These are phyloP conservation scores for Amanita inopinata DNA, from an alignment of 768 basidiomycete genomes.

Conservation along the genomic window DNA sequence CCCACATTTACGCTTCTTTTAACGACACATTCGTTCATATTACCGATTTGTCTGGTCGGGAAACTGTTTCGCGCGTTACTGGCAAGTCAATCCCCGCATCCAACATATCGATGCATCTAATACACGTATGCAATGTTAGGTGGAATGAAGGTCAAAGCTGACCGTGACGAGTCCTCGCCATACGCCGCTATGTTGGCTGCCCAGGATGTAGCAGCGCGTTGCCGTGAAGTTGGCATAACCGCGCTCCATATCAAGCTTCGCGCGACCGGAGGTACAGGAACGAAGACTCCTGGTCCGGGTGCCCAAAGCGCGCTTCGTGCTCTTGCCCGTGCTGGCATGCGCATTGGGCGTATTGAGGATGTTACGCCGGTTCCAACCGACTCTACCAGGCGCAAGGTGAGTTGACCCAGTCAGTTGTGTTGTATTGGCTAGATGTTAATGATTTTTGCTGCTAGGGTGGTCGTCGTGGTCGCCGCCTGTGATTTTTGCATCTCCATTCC, in stretches of 20 bases:
- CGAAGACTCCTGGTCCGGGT: constrained; percentile 98
- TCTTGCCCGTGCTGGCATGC: constrained; percentile 96
- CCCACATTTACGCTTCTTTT: constrained; percentile 98
- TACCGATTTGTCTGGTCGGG: constrained; percentile 97
- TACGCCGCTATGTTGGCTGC: constrained; percentile 98
- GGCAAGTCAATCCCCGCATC: constrained; percentile 37
- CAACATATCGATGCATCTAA: no score
- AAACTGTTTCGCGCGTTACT: constrained; percentile 98
- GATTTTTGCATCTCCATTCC: constrained; percentile 20
- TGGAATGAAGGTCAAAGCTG: constrained; percentile 99
- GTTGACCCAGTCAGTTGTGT: constrained; percentile 12
- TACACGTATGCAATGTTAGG: no score
- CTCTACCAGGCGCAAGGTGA: constrained; percentile 92
- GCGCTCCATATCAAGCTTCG: constrained; percentile 99
- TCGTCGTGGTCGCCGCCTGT: constrained; percentile 97
- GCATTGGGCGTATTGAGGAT: constrained; percentile 96
- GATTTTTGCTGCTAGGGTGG: constrained; percentile 59
- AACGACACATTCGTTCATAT: constrained; percentile 99
- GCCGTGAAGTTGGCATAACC: constrained; percentile 97
- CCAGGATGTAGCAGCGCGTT: constrained; percentile 91
- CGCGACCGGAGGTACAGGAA: constrained; percentile 96
- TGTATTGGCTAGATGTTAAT: background rate
- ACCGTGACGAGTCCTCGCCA: constrained; percentile 97
- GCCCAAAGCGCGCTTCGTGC: constrained; percentile 97
- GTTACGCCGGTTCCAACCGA: constrained; percentile 97